These are phyloP conservation scores for Polytrichum commune DNA, from an alignment of 225 moss, liverwort and hornwort genomes.

Conservation along the genomic window DNA sequence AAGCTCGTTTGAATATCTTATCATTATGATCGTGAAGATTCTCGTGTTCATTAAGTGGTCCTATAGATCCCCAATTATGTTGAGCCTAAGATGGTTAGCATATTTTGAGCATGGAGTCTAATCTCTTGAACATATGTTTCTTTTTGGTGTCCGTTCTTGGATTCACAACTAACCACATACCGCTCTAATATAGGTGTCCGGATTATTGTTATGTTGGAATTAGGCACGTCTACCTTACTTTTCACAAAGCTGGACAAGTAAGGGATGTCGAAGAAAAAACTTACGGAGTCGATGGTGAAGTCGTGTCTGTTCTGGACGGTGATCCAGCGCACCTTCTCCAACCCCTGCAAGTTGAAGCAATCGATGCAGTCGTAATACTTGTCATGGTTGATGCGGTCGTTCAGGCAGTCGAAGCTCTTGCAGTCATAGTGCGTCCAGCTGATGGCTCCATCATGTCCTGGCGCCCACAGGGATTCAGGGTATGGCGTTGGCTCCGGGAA, in stretches of 20 bases:
- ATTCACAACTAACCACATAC: no score
- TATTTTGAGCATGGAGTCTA: no score
- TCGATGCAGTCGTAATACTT: constrained; percentile 13
- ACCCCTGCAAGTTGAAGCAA: constrained; percentile 11
- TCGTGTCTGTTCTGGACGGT: constrained; percentile 10
- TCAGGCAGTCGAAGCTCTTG: constrained; percentile 24
- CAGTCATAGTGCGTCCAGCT: constrained; percentile 27
- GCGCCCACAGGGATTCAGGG: constrained; percentile 18
- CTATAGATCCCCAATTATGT: no score
- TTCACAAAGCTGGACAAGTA: background rate
- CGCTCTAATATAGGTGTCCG: no score
- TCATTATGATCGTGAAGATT: no score
- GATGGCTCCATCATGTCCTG: constrained; percentile 11
- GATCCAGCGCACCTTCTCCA: constrained; percentile 12
- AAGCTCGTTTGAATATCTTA: no score
- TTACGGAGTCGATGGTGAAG: constrained; percentile 12
- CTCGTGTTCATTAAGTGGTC: no score
- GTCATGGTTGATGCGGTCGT: constrained; percentile 9
- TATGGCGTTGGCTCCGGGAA: constrained; percentile 19
- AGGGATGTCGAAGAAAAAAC: background rate
- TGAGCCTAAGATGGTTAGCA: no score
- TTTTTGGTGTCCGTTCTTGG: no score
- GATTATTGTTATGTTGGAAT: no score
- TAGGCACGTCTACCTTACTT: background rate
- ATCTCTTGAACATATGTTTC: no score